phyloP scores from a whole-genome alignment of 805 yeast species.

The Zygoascus tannicola region DNA sequence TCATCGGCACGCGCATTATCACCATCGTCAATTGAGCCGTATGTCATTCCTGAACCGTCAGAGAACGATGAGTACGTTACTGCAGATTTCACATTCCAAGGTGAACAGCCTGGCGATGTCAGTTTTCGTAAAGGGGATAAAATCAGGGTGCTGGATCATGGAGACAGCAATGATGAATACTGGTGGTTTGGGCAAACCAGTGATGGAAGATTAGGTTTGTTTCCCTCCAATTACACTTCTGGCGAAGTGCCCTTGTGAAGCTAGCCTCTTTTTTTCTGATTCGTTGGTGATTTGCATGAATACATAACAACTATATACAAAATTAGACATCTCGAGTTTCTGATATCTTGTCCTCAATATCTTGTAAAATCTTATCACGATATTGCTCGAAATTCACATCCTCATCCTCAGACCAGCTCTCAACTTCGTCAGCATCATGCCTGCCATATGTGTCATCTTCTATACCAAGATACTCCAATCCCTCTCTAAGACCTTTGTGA shows the following conservation, averaged over 20 bases:
- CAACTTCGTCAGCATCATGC: constrained; percentile 13
- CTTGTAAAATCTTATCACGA: constrained; percentile 15
- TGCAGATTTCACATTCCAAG: constrained; percentile 30
- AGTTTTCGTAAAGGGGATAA: constrained; percentile 31
- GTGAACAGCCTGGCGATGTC: constrained; percentile 31
- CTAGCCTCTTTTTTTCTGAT: neutral
- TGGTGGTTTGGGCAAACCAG: constrained; percentile 44
- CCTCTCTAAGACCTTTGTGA: constrained; percentile 8
- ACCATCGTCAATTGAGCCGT: constrained; percentile 7
- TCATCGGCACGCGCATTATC: constrained; percentile 20
- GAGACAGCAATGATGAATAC: constrained; percentile 30
- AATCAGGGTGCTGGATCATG: constrained; percentile 28
- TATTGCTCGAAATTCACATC: constrained; percentile 20
- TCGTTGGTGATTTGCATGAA: too few species aligned
- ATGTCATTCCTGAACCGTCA: constrained; percentile 14
- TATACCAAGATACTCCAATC: constrained; percentile 8
- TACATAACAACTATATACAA: too few species aligned
- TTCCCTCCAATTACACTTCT: constrained; percentile 40
- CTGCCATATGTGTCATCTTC: constrained; percentile 23
- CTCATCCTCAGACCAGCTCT: constrained; percentile 23
- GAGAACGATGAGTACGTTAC: constrained; percentile 21
- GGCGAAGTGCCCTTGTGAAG: too few species aligned
- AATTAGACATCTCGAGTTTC: too few species aligned
- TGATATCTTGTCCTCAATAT: constrained; percentile 9
- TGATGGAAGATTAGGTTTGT: constrained; percentile 35